phyloP scores from a whole-genome alignment of 2,329 filamentous ascomycete species.

The Venturia effusa region DNA sequence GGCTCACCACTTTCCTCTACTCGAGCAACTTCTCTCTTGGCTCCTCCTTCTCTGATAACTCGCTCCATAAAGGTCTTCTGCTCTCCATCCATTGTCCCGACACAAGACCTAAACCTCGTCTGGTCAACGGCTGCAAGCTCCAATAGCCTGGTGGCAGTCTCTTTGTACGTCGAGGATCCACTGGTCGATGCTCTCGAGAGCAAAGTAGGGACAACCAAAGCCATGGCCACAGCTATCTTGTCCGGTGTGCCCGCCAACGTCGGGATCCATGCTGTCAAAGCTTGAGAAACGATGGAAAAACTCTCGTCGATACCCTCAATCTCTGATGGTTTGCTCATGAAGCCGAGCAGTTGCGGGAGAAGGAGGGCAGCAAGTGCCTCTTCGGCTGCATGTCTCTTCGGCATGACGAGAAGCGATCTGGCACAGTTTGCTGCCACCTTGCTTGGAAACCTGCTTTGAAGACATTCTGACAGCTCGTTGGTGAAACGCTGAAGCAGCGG shows the following conservation, averaged over 20 bases:
- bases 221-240: conserved; percentile 50
- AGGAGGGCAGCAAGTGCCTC: conserved; percentile 65
- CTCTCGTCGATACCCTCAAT: conserved; percentile 72
- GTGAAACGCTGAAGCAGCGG: conserved; percentile 64
- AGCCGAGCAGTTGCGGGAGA: conserved; percentile 63
- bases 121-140: conserved; percentile 73
- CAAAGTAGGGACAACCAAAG: conserved; percentile 66
- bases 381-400: conserved; percentile 43
- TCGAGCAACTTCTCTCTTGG: conserved; percentile 35
- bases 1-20: conserved; percentile 50
- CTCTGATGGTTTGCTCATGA: conserved; percentile 38
- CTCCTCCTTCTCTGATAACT: conserved; percentile 47
- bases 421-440: conserved; percentile 87
- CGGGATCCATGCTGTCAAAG: conserved; percentile 61
- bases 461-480: conserved; percentile 73
- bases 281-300: conserved; percentile 58
- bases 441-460: conserved; percentile 69
- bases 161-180: conserved; percentile 46
- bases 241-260: conserved; percentile 24
- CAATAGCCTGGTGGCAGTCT: conserved; percentile 66
- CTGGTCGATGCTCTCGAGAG: conserved; percentile 61
- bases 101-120: conserved; percentile 59
- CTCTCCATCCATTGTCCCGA: conserved; percentile 57
- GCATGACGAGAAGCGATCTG: conserved; percentile 66
- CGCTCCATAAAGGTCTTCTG: conserved; percentile 72